Percentiles rank a stretch among this genome's conserved stretches.
Evolutionary conservation across 352 stramenopile species (phyloP).

Genomic region (Ophiocytium majus): DNA sequence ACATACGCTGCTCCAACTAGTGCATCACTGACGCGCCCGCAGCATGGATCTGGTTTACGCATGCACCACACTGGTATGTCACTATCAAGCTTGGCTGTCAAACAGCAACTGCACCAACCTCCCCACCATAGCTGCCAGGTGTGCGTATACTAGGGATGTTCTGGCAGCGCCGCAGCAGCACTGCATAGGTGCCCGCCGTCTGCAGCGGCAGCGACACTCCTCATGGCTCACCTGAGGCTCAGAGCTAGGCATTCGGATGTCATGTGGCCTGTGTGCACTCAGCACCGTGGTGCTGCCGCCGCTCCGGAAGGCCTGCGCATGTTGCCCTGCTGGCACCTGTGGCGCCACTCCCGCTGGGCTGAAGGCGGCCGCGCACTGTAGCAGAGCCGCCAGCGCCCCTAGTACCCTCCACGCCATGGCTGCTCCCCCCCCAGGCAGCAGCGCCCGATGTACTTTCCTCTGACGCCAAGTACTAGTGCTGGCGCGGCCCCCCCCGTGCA

Average conservation of each 20-base stretch:
- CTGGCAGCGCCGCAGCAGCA: not conserved
- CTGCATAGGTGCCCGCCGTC: no score
- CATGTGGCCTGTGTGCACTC: not conserved
- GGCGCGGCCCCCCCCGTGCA: no score
- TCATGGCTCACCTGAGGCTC: constrained; percentile 17
- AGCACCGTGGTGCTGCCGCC: no score
- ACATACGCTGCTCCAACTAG: no score
- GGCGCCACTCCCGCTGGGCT: not conserved
- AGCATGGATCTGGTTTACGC: not conserved
- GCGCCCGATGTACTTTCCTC: no score
- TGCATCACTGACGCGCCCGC: no score
- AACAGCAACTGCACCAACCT: constrained; percentile 60
- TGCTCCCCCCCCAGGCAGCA: no score
- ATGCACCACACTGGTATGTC: constrained; percentile 58
- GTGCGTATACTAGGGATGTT: not conserved
- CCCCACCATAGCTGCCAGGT: not conserved
- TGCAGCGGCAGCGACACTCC: no score
- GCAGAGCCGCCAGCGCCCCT: not conserved
- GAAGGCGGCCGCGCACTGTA: not conserved
- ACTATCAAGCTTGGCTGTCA: constrained; percentile 59
- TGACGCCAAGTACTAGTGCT: no score
- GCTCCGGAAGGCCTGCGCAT: no score
- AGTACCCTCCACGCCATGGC: not conserved
- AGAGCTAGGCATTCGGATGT: constrained; percentile 17
- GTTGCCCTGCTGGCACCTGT: not conserved